Base-by-base conservation (phyloP, 2,329 filamentous ascomycete genomes). In the Beauveria pseudobassiana region DNA sequence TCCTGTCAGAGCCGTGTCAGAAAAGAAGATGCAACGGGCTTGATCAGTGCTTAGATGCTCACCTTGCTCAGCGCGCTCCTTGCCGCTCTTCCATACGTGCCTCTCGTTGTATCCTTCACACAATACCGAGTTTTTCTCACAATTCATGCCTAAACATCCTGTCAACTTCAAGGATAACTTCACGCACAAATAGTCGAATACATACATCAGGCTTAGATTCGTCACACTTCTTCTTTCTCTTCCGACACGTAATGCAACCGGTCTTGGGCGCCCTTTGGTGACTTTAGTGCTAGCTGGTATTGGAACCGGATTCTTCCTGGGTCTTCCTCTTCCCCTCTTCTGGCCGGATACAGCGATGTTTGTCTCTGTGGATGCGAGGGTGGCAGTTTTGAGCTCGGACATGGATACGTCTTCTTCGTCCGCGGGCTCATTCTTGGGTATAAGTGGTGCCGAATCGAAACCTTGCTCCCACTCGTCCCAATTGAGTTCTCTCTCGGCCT, bases 61-160 rank as follows among this genome's bases (percentile, higher is more conserved):
- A 85, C 84, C 83, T 76, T 91, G 86, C 77, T 89, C 87, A 40
- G 85, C 82, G 70, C 82, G 88, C 73, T 93, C 89, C 71, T 85
- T 91, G 30, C 91, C 91, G 70, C 90, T 93, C 73, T 87, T 91
- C 92, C 92, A 96, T 58, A 91, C 83, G 63, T 90, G 88, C 72
- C 91, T 91, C 64, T 91, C 88, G 56, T 90, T 90, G 70, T 96
- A 96, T 14, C 92, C 92, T 75, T 96, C 91, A 71, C 92, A 96
- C 14, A 93, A 85, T 14, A 96, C 90, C 9, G 91, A 91, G 72
- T 96, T 96, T 80, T 96, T 96, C 75, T 95, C 88, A 70, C 92
- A 96, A 69, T 96, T 96, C 74, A 91, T 81, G 68, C 90, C 88
- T 91, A 62, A 62, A n/a, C 65, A 72, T 30, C 54, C 62, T 53